phyloP scores from a whole-genome alignment of 2,329 filamentous ascomycete species.

The Corynespora cassiicola region DNA sequence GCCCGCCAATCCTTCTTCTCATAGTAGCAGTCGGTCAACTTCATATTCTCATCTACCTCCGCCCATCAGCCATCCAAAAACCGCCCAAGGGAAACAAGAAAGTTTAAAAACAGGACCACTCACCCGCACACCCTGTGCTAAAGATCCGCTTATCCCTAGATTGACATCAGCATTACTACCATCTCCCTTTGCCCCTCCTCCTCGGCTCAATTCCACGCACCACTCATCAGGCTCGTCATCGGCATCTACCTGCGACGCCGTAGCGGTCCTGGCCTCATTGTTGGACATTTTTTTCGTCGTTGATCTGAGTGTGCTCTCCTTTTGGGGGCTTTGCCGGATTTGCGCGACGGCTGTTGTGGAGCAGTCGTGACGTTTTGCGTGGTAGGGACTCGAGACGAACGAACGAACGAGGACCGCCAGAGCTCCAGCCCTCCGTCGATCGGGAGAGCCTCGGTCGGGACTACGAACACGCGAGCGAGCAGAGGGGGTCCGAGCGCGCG shows the following conservation, averaged over 20 bases:
- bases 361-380: neutral
- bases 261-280: constrained; percentile 52
- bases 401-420: no score
- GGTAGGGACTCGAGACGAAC: no score
- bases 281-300: constrained; percentile 59
- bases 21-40: constrained; percentile 93
- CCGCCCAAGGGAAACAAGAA: neutral
- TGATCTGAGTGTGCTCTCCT: constrained; percentile 5
- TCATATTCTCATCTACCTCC: constrained; percentile 78
- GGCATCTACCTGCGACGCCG: constrained; percentile 55
- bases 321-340: constrained; percentile 7
- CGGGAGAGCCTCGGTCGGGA: no score
- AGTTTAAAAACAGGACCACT: no score
- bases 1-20: constrained; percentile 95
- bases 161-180: constrained; percentile 4
- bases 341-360: constrained; percentile 5
- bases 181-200: constrained; percentile 22
- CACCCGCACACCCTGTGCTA: constrained; percentile 92
- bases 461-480: no score
- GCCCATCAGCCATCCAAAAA: neutral
- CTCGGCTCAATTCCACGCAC: constrained; percentile 59
- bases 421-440: no score
- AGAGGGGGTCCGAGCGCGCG: constrained; percentile 5
- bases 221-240: constrained; percentile 96
- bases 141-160: constrained; percentile 95